Conservation (phyloP, 805 yeast genomes). For the Cyberlindnera saturnus region DNA sequence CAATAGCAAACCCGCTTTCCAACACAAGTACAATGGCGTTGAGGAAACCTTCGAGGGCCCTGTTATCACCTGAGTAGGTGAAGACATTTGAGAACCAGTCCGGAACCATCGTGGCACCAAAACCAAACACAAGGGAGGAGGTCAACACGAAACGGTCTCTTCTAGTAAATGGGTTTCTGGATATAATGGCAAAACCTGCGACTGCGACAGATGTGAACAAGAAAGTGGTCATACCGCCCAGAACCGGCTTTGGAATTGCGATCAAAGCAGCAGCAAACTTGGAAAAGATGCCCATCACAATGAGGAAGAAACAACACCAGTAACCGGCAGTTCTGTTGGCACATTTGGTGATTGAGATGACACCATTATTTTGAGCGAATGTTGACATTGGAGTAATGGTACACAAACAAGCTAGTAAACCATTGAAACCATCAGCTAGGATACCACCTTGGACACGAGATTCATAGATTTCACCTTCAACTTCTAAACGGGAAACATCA, state of each 20-base stretch:
- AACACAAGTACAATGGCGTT: slow-evolving; percentile 63
- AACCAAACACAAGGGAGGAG: slow-evolving; percentile 54
- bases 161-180: slow-evolving; percentile 49
- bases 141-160: slow-evolving; percentile 70
- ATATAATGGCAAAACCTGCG: slow-evolving; percentile 64
- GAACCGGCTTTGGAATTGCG: slow-evolving; percentile 69
- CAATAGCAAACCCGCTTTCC: slow-evolving; percentile 69
- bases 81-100: slow-evolving; percentile 61
- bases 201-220: slow-evolving; percentile 70
- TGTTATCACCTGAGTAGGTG: slow-evolving; percentile 57
- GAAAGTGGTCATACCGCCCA: slow-evolving; percentile 90
- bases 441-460: slow-evolving; percentile 91
- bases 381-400: slow-evolving; percentile 88
- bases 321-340: slow-evolving; percentile 80
- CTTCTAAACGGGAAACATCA: slow-evolving; percentile 81
- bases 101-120: slow-evolving; percentile 62
- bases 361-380: slow-evolving; percentile 95
- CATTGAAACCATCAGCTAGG: slow-evolving; percentile 81
- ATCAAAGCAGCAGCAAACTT: slow-evolving; percentile 88
- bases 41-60: slow-evolving; percentile 49
- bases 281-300: slow-evolving; percentile 83
- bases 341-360: slow-evolving; percentile 85
- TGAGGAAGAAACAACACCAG: slow-evolving; percentile 72
- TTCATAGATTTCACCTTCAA: slow-evolving; percentile 77
- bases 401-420: slow-evolving; percentile 68